Evolutionary conservation across 805 yeast genomes (phyloP), one percentile per base, ranked within the genome.

Genomic region (Candida montana): DNA sequence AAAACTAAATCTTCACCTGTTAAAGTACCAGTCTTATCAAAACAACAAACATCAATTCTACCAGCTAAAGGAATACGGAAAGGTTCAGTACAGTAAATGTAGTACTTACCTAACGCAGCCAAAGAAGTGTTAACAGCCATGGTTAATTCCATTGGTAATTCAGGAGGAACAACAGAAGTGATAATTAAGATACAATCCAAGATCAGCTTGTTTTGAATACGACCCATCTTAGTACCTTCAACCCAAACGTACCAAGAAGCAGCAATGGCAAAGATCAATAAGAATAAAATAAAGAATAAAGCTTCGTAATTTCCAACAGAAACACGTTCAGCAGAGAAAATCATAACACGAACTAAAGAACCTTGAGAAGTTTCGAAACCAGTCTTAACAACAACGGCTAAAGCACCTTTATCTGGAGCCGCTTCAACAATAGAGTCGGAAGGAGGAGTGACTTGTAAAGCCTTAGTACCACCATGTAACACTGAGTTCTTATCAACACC

Each of bases 291-390:
- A 62, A 93, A 93, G 66, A 83, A 82, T 58, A 93, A 78, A 0
- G 98, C 93, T 67, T 93, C 99, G 60, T 79, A 84, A 65, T 88
- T 91, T 41, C 96, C 98, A 41, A 90, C 97, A 42, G 95, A 86
- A 49, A 93, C 93, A 63, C 96, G 83, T 65, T 93, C 99, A 58
- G 95, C 83, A 15, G 96, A 87, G 66, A 85, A 93, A 55, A 93
- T 87, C 99, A 91, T 93, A 54, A 91, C 93, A 67, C 99, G 83
- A 41, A 93, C 99, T 45, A 93, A 76, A 41, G 95, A 85, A 56
- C 99, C 99, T 69, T 93, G 99, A 31, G 96, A 82, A 31, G 99
- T 93, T 67, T 93, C 99, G 58, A 93, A 93, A n/a, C 99, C 99
- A 35, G 97, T 91, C 62, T 87, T 89, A 32, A 85, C 70, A 38